Evolutionary conservation across 2,329 filamentous ascomycete genomes (phyloP), one percentile per base, ranked within the genome.

Genomic region (Venturia carpophila): DNA sequence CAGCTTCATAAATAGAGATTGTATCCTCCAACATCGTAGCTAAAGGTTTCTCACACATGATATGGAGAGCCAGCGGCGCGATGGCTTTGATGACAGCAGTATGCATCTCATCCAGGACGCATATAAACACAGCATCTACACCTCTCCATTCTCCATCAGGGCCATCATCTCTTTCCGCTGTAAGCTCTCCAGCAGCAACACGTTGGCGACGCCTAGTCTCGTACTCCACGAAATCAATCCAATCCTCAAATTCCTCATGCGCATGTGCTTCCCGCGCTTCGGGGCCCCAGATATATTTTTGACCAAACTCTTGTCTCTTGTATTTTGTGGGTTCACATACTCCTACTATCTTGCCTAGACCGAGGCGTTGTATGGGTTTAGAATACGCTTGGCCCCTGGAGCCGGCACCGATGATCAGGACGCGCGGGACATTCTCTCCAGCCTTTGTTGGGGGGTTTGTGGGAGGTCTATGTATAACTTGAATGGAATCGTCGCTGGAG

Each of bases 11-110:
- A 71, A 96, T 93, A 55, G 80, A 80, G 43, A 96, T 78, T 72
- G 92, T 97, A 70, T 94, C 91, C 21, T 82, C 75, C 37, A 97
- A 78, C 0, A 84, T 88, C 27, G 91, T 91, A 0, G 92, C 91
- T 64, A 99, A 78, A 2, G 94, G 94, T 77, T 99, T 99, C 80
- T 99, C 94, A 74, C 92, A 95, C 81, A 97, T 90, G 68, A 97
- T 86, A 74, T 97, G 92, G 60, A 97, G 78, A 2, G 80, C 83
- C 73, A 79, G 77, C 15, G 84, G 84, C 1, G 89, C 87, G 63
- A 96, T 81, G 1, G 85, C 89, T 55, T 87, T 82, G 27, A 96
- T 83, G 60, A 93, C 91, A 65, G 92, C 87, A 62, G 86, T 86
- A 75, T 99, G 94, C 78, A 90, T 87, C 76, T 96, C 90, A 75